Percentiles rank a stretch among this genome's conserved stretches.
These are phyloP conservation scores for Microcyclospora tardicrescens DNA, from an alignment of 2,329 filamentous ascomycete genomes.

Conservation along the genomic window DNA sequence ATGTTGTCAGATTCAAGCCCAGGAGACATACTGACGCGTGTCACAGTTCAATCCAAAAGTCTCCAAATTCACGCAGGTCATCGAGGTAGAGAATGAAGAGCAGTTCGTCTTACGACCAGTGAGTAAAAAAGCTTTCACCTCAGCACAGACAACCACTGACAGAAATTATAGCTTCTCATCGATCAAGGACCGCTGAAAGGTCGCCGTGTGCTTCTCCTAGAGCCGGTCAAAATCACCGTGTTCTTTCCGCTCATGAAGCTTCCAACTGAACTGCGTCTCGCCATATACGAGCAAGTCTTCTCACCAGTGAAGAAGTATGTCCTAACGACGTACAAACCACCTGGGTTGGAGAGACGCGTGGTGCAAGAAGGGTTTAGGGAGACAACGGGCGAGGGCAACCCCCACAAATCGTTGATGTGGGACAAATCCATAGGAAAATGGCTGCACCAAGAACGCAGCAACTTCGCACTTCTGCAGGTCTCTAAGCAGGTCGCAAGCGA, in stretches of 20 bases:
- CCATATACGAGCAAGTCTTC: constrained; percentile 6
- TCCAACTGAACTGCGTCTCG: constrained; percentile 9
- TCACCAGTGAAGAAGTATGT: background rate
- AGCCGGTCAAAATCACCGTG: constrained; percentile 2
- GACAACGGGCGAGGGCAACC: background rate
- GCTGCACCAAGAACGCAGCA: constrained; percentile 1
- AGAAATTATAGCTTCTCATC: constrained; percentile 6
- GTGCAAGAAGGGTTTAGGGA: background rate
- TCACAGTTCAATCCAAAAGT: constrained; percentile 2
- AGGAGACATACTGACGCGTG: too few species aligned
- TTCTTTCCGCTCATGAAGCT: constrained; percentile 10
- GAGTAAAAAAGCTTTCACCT: constrained; percentile 1
- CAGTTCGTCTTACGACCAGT: constrained; percentile 4
- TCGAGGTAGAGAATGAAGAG: constrained; percentile 3
- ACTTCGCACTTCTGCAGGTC: constrained; percentile 4
- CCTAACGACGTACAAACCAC: constrained; percentile 1
- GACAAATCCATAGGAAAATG: constrained; percentile 3
- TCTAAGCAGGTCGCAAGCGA: constrained; percentile 9
- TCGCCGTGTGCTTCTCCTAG: constrained; percentile 7
- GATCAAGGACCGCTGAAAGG: constrained; percentile 10
- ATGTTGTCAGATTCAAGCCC: too few species aligned
- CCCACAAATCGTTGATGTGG: background rate
- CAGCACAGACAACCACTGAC: background rate
- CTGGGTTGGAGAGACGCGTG: constrained; percentile 1
- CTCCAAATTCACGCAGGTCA: background rate